phyloP scores from a whole-genome alignment of 1,284 basidiomycete species.

The Cutaneotrichosporon mucoides region DNA sequence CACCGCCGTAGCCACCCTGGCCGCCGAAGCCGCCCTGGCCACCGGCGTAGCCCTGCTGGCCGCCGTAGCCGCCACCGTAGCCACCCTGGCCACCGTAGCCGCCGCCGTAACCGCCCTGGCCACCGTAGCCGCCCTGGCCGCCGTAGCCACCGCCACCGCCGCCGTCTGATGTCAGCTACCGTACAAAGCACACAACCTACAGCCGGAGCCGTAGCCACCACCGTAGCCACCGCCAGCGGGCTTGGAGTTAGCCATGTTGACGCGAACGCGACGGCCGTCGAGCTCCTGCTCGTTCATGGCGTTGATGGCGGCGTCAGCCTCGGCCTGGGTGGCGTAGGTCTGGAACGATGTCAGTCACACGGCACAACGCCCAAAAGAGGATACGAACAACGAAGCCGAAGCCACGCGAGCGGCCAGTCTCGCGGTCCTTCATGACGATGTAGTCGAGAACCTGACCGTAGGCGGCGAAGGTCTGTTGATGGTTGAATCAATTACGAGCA shows the following conservation, averaged over 20 bases:
- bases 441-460: slow-evolving; percentile 54
- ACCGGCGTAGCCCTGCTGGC: slow-evolving; percentile 44
- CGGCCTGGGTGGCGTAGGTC: slow-evolving; percentile 61
- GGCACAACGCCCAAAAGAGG: neutral
- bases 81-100: slow-evolving; percentile 31
- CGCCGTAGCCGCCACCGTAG: slow-evolving; percentile 35
- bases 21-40: slow-evolving; percentile 43
- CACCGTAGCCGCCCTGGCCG: slow-evolving; percentile 41
- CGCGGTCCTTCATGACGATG: slow-evolving; percentile 96
- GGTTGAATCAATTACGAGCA: slow-evolving; percentile 12
- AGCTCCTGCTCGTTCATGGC: slow-evolving; percentile 86
- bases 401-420: slow-evolving; percentile 91
- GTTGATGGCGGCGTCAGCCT: slow-evolving; percentile 76
- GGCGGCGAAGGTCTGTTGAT: slow-evolving; percentile 41
- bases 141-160: slow-evolving; percentile 34
- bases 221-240: slow-evolving; percentile 55
- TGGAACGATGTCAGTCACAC: slow-evolving; percentile 11
- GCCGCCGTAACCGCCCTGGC: slow-evolving; percentile 44
- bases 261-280: slow-evolving; percentile 82
- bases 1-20: slow-evolving; percentile 22
- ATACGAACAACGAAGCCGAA: slow-evolving; percentile 77
- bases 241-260: slow-evolving; percentile 90
- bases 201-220: slow-evolving; percentile 46
- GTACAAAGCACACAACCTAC: slow-evolving; percentile 21
- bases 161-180: slow-evolving; percentile 20